phyloP scores from a whole-genome alignment of 2,329 filamentous ascomycete species.

The Allantophomopsis cytisporea region DNA sequence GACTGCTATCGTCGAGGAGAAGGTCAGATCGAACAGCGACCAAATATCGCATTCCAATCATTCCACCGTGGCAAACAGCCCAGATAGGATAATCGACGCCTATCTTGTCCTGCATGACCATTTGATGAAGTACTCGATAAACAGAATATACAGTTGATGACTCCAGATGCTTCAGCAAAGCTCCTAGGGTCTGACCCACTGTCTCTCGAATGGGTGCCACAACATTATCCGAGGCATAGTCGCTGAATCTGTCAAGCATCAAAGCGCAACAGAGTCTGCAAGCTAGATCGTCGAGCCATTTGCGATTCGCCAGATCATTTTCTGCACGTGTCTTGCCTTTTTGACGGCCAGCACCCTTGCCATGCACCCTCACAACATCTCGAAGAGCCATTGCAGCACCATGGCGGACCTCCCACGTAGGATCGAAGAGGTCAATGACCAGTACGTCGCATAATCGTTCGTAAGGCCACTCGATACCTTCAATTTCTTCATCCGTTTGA shows the following conservation, averaged over 20 bases:
- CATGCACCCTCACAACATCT: constrained; percentile 86
- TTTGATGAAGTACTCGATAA: constrained; percentile 71
- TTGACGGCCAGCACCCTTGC: constrained; percentile 69
- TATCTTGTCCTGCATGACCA: constrained; percentile 84
- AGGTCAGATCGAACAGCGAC: constrained; percentile 92
- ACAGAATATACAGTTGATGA: constrained; percentile 68
- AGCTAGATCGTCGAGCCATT: constrained; percentile 89
- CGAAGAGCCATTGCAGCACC: constrained; percentile 90
- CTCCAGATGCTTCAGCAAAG: constrained; percentile 74
- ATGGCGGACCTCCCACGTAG: constrained; percentile 89
- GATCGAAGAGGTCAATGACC: constrained; percentile 84
- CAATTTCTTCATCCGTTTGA: constrained; percentile 60
- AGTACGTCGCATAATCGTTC: constrained; percentile 90
- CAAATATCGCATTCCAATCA: constrained; percentile 91
- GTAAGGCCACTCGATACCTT: constrained; percentile 85
- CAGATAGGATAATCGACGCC: constrained; percentile 63
- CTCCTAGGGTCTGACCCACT: constrained; percentile 84
- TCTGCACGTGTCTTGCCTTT: constrained; percentile 55
- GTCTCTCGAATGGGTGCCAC: constrained; percentile 94
- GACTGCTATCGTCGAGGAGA: constrained; percentile 64
- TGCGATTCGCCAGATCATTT: constrained; percentile 68
- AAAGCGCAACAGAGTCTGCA: constrained; percentile 90
- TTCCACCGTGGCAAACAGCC: constrained; percentile 95
- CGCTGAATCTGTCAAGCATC: constrained; percentile 94
- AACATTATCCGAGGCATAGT: constrained; percentile 95